Base-by-base conservation (phyloP, 2,329 filamentous ascomycete genomes). In the Talaromyces sp. region DNA sequence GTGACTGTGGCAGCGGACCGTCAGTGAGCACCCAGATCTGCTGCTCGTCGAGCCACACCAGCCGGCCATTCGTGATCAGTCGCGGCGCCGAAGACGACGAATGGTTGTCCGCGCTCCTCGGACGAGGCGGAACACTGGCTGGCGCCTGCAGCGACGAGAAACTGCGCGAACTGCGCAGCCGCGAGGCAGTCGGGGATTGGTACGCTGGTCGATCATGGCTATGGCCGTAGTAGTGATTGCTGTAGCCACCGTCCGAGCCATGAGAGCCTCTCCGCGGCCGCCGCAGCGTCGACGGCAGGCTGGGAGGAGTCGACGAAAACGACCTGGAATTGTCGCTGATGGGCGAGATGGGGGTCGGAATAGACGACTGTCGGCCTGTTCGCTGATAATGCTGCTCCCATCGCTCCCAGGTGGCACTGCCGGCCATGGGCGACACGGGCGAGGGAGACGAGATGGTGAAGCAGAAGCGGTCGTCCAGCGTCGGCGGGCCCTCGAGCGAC, bases 401-500 rank as follows among this genome's bases (percentile, higher is more conserved):
- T 14, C 41, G 41, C 17, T 62, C 55, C 26, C 58, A 62, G 31
- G 57, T 58, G 17, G 26, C 31, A 32, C 24, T 31, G 10, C 35
- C 29, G 13, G 24, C 43, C 31, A 43, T n/a, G 24, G 58, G 55
- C 43, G 58, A 56, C 17, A 57, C 54, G 2, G 60, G 54, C n/a
- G 59, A 61, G 53, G 56, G 13, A 50, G 56, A 24, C 59, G 52
- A 55, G 17, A 58, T 55, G 58, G 57, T 53, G 4, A 61, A 31
- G 26, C 62, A 58, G 53, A 67, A 66, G 54, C 64, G 65, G 9
- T 64, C 46, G 53, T 71, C 65, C 11, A 62, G 35, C 26, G 74
- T 65, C 2, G 71, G 72, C 50, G 70, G 70, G 3, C 73, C 73
- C 64, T 73, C 73, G 2, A 75, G 66, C 10, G 70, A 73, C 10